phyloP scores from a whole-genome alignment of 768 basidiomycete species.

The Stropharia rugosoannulata region DNA sequence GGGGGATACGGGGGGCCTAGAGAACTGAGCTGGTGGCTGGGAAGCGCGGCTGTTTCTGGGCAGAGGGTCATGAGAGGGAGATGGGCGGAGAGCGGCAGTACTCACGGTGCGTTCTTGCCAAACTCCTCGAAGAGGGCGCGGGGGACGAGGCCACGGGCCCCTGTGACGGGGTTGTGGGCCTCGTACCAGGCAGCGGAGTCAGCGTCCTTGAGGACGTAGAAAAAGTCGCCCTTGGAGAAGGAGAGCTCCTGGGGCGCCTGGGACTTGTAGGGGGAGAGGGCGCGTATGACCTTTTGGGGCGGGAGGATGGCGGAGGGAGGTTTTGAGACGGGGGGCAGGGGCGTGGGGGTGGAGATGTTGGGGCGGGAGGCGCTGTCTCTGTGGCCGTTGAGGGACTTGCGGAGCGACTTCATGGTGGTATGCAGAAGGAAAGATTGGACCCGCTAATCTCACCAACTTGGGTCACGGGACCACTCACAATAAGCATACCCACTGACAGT shows the following conservation, averaged over 20 bases:
- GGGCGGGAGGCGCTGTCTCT: constrained; percentile 57
- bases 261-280: constrained; percentile 63
- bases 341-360: constrained; percentile 70
- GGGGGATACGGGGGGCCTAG: constrained; percentile 18
- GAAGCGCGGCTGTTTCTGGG: constrained; percentile 41
- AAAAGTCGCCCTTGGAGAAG: constrained; percentile 95
- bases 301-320: constrained; percentile 71
- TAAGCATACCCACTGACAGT: too few species aligned
- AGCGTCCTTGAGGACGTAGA: constrained; percentile 86
- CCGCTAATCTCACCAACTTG: constrained; percentile 8
- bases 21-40: constrained; percentile 28
- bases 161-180: constrained; percentile 91
- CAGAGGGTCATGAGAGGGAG: constrained; percentile 10
- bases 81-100: constrained; percentile 16
- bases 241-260: constrained; percentile 82
- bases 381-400: constrained; percentile 74
- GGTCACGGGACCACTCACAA: constrained; percentile 18
- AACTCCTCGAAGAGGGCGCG: constrained; percentile 89
- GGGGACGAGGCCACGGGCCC: constrained; percentile 90
- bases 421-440: constrained; percentile 7
- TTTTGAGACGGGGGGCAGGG: constrained; percentile 67
- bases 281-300: constrained; percentile 95
- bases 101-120: constrained; percentile 70
- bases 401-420: constrained; percentile 71
- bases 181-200: constrained; percentile 78